Evolutionary conservation across 768 basidiomycete species (phyloP).

Genomic region (Galerina sulciceps): DNA sequence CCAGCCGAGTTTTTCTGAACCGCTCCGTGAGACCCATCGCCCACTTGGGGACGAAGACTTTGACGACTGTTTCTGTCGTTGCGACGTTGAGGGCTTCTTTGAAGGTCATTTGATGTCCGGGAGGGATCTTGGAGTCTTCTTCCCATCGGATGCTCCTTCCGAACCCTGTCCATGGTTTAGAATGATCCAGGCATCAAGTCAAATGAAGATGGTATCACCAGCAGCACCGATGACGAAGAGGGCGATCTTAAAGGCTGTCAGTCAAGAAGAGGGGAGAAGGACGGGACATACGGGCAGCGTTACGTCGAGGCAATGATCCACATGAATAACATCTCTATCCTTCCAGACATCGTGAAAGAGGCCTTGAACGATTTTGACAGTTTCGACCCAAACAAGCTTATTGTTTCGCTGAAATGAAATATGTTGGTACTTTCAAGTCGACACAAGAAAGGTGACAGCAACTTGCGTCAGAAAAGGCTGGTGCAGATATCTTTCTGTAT

Average conservation of each 20-base stretch:
- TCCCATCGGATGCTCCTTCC: conserved; percentile 54
- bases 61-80: conserved; percentile 38
- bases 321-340: conserved; percentile 37
- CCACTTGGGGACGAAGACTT: conserved; percentile 43
- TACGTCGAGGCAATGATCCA: conserved; percentile 53
- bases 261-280: conserved; percentile 8
- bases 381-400: conserved; percentile 53
- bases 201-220: conserved; percentile 29
- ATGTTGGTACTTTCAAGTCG: neutral
- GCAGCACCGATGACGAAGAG: conserved; percentile 60
- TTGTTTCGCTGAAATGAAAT: conserved; percentile 41
- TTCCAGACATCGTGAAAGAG: conserved; percentile 55
- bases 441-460: neutral
- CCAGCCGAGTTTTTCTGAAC: conserved; percentile 33
- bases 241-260: conserved; percentile 44
- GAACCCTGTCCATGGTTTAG: conserved; percentile 41
- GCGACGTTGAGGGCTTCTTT: conserved; percentile 51
- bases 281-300: conserved; percentile 50
- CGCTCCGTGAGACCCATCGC: conserved; percentile 39
- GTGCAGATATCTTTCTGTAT: conserved; percentile 63
- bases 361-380: conserved; percentile 42
- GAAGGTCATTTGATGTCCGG: conserved; percentile 52
- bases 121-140: conserved; percentile 39
- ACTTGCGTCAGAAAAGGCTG: conserved; percentile 64
- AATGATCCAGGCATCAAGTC: too few species aligned